These are phyloP conservation scores for Aspergillus eucalypticola DNA, from an alignment of 2,329 filamentous ascomycete species.

Conservation along the genomic window DNA sequence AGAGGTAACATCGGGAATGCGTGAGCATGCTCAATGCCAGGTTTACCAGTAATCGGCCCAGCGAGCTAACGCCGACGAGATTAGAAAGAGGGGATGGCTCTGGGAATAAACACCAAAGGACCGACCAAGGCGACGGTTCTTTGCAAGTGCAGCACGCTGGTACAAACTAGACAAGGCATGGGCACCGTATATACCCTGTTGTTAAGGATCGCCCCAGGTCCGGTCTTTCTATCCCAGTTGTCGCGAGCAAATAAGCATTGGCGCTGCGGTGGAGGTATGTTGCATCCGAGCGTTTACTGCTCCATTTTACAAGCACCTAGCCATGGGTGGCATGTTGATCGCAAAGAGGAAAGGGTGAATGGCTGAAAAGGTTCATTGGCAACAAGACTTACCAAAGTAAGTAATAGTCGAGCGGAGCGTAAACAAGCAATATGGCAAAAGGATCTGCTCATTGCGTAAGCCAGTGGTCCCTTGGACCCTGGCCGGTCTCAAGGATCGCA, in stretches of 20 bases:
- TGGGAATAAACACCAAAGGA: not conserved
- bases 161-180: not conserved
- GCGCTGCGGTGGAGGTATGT: slow-evolving; percentile 8
- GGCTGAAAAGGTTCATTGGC: not conserved
- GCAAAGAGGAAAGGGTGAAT: slow-evolving; percentile 12
- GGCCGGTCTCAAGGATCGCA: slow-evolving; percentile 6
- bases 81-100: slow-evolving; percentile 1
- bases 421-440: slow-evolving; percentile 11
- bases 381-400: slow-evolving; percentile 4
- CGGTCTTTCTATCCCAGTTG: slow-evolving; percentile 5
- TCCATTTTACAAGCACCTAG: slow-evolving; percentile 9
- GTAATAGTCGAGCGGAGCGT: slow-evolving; percentile 4
- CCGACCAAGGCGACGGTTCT: not conserved
- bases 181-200: slow-evolving; percentile 8
- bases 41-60: not conserved
- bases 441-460: slow-evolving; percentile 25
- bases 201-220: slow-evolving; percentile 19
- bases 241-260: slow-evolving; percentile 12
- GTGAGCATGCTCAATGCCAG: slow-evolving; percentile 11
- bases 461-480: slow-evolving; percentile 22
- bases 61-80: not conserved
- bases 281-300: slow-evolving; percentile 11
- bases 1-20: slow-evolving; percentile 13
- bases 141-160: not conserved
- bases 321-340: slow-evolving; percentile 18